Base-by-base conservation (phyloP, 1,284 basidiomycete genomes). In the Lentinula novae-zelandiae region DNA sequence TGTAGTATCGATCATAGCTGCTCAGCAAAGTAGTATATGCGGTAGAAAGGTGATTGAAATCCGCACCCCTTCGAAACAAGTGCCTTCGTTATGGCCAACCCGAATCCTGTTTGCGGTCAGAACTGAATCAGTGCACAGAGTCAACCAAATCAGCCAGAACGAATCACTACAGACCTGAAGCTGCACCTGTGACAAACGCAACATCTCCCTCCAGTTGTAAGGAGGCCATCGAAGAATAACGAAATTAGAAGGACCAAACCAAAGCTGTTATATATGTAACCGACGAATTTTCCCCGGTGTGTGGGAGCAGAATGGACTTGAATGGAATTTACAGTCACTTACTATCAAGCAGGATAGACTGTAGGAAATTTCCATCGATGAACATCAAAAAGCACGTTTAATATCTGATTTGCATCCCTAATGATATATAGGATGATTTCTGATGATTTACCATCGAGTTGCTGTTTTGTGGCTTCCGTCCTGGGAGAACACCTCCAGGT, bases 181-280 rank as follows among this genome's bases (percentile, higher is more conserved):
- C 67, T 38, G 63, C 67, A 22, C 67, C 67, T 44, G 67, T 68
- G 40, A 68, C 62, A 38, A 65, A 67, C 6, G 67, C 64, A 2
- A 66, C 65, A 58, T 67, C 67, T 50, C 65, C 67, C 1, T 22
- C 22, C 2, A 22, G 22, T 38, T 52, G 27, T 36, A 62, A 39
- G 6, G 53, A 40, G 5, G 36, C 8, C 53, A 54, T 54, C 12
- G 22, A 22, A 27, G 38, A n/a, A 38, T 20, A 34, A n/a, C 20
- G 20, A 39, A 53, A 9, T 38, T 6, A 39, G 5, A 12, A 49
- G 3, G 17, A 8, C 46, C 17, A 13, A 7, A 49, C 2, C 4
- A 10, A 36, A 36, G 10, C 36, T 36, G 36, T 8, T 3, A 2
- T 36, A 36, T 36, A 2, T 36, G 4, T 36, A 36, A 10, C 15